Conservation (phyloP, 2,329 filamentous ascomycete genomes). For the Colletotrichum lentis region DNA sequence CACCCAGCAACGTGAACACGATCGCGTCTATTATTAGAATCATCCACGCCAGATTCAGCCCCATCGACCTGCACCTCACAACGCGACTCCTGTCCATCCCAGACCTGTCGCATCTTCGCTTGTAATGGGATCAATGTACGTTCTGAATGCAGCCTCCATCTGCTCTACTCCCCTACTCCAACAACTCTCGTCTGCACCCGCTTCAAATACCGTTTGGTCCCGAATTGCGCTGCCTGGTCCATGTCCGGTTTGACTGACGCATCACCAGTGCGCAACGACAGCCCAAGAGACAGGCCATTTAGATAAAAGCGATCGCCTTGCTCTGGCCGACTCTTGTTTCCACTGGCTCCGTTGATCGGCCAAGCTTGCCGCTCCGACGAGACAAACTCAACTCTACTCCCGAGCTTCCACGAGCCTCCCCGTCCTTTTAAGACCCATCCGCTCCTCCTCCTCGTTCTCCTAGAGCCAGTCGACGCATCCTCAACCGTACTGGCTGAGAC, state of each 20-base stretch:
- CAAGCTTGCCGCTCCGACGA: slow-evolving; percentile 29
- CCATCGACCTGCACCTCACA: slow-evolving; percentile 53
- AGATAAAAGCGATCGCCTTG: slow-evolving; percentile 37
- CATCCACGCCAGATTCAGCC: slow-evolving; percentile 61
- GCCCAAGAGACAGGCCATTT: slow-evolving; percentile 30
- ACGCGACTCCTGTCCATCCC: slow-evolving; percentile 45
- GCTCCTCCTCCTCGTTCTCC: neutral
- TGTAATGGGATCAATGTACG: slow-evolving; percentile 40
- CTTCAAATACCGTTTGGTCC: slow-evolving; percentile 24
- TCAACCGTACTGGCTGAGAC: slow-evolving; percentile 29
- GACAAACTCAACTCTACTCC: slow-evolving; percentile 16
- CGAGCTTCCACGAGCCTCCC: slow-evolving; percentile 32
- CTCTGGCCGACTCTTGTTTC: slow-evolving; percentile 32
- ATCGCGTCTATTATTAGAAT: slow-evolving; percentile 62
- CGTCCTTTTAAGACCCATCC: neutral
- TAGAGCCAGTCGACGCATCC: slow-evolving; percentile 22
- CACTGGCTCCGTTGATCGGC: slow-evolving; percentile 23
- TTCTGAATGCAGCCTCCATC: slow-evolving; percentile 29
- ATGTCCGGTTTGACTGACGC: slow-evolving; percentile 26
- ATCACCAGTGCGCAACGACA: slow-evolving; percentile 30
- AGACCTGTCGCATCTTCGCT: slow-evolving; percentile 38
- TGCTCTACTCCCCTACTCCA: slow-evolving; percentile 30
- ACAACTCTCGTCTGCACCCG: slow-evolving; percentile 18
- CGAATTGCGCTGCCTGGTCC: slow-evolving; percentile 30
- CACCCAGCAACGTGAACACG: slow-evolving; percentile 50